Conservation (phyloP, 2,329 filamentous ascomycete species). For the Ophiosphaerella herpotricha region DNA sequence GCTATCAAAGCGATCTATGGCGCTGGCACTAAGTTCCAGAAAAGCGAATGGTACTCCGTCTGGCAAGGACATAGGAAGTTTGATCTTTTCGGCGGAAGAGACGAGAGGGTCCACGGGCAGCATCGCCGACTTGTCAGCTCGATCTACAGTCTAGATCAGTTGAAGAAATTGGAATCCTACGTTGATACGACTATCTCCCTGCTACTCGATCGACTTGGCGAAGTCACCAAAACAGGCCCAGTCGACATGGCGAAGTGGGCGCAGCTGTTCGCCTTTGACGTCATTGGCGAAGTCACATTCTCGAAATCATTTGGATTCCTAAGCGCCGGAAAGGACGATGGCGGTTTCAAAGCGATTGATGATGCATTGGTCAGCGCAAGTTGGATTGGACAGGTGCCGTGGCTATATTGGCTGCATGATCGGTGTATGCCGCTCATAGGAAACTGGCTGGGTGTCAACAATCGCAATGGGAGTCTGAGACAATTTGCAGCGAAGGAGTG, state of each 20-base stretch:
- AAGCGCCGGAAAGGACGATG: conserved; percentile 15
- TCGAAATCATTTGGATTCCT: conserved; percentile 24
- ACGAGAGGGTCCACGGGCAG: conserved; percentile 16
- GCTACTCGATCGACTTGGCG: conserved; percentile 33
- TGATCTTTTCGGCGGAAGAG: conserved; percentile 15
- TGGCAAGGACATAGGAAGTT: conserved; percentile 12
- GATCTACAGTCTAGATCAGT: conserved; percentile 38
- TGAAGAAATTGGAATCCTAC: conserved; percentile 46
- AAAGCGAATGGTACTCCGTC: conserved; percentile 24
- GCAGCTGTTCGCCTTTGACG: conserved; percentile 49
- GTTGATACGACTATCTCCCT: conserved; percentile 31
- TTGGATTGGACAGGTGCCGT: conserved; percentile 48
- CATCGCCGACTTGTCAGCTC: conserved; percentile 30
- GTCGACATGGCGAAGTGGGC: conserved; percentile 34
- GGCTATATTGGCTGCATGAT: conserved; percentile 43
- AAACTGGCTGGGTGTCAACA: conserved; percentile 42
- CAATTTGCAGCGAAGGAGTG: conserved; percentile 30
- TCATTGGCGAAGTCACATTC: conserved; percentile 38
- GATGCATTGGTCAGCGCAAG: conserved; percentile 35
- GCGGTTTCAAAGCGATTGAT: conserved; percentile 30
- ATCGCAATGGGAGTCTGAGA: conserved; percentile 40
- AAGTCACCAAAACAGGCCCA: conserved; percentile 27
- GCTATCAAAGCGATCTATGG: conserved; percentile 24
- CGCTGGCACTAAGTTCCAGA: conserved; percentile 23
- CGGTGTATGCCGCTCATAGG: conserved; percentile 43